Evolutionary conservation across 371 early-diverging fungal genomes (phyloP), one percentile per base, ranked within the genome.

Genomic region (Conidiobolus incongruus): DNA sequence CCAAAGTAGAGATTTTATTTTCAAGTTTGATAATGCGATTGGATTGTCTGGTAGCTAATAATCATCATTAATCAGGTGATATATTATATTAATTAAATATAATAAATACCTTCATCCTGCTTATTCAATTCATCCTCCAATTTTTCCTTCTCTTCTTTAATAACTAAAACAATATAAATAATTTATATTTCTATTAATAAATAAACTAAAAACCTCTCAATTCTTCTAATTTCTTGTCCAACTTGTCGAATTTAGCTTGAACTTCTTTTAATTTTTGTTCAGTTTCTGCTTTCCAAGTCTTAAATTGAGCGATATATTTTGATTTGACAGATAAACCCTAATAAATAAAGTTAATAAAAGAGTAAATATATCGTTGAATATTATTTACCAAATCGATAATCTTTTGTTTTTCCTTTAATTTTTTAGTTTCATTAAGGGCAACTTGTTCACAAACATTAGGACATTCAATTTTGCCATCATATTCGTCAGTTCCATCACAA

Each of bases 401-500:
- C n/a, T 43, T 19, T 11, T 34, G 15, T 13, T 35, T 13, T 23
- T 20, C 21, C 23, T 45, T 17, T 19, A 19, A 6, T 22, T 19
- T 28, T 24, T 23, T 26, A 7, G 51, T 46, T 28, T 50, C 35
- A 21, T 30, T 29, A 0, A 15, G 56, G 1, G 71, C 82, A 2
- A 70, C 55, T 40, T 70, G 55, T 16, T 55, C 54, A 47, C 95
- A 94, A 4, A 49, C 52, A 54, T 90, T 66, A 13, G 76, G 75
- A 47, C 95, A 94, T 4, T 42, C 21, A 0, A 63, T 58, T 13
- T 47, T 38, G 0, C 67, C 65, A 17, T 57, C 56, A 44, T 63
- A 70, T 54, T 94, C 95, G 49, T 94, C 93, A 0, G 77, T 67
- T 1, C 95, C 95, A 52, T 92, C 92, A 50, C 95, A 94, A 55